Percentiles rank a stretch among this genome's conserved stretches.
These are phyloP conservation scores for Lipomyces spencermartinsiae DNA, from an alignment of 805 yeast genomes.

Conservation along the genomic window DNA sequence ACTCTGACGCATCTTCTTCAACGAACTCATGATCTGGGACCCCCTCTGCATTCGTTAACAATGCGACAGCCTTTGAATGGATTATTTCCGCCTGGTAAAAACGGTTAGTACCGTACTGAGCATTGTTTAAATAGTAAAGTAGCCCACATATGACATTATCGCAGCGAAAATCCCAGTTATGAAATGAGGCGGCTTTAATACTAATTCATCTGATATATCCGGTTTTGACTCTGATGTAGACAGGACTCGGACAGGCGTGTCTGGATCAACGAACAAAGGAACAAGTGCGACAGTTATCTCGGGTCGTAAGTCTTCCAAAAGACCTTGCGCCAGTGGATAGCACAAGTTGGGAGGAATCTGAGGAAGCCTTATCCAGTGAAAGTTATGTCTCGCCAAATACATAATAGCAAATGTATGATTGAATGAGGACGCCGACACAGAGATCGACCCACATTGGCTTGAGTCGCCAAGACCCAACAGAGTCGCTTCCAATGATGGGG, in stretches of 20 bases:
- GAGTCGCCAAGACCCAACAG: constrained; percentile 15
- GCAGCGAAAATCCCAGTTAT: constrained; percentile 65
- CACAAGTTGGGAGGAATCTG: constrained; percentile 21
- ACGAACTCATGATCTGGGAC: constrained; percentile 35
- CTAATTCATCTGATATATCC: constrained; percentile 1
- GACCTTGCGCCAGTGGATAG: constrained; percentile 27
- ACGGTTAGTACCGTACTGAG: neutral
- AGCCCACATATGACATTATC: constrained; percentile 44
- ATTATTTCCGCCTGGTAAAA: constrained; percentile 24
- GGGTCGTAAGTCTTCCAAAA: constrained; percentile 30
- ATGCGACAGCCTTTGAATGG: constrained; percentile 15
- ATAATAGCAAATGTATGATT: constrained; percentile 4
- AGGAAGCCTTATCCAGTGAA: constrained; percentile 33
- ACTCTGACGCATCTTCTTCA: constrained; percentile 30
- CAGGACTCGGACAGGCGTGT: constrained; percentile 23
- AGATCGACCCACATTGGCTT: constrained; percentile 23
- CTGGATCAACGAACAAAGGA: constrained; percentile 26
- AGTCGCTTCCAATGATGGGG: constrained; percentile 25
- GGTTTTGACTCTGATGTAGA: constrained; percentile 9
- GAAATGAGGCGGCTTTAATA: constrained; percentile 64
- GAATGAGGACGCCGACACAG: constrained; percentile 4
- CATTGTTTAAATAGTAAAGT: no score
- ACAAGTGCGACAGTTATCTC: constrained; percentile 16
- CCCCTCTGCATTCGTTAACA: constrained; percentile 35
- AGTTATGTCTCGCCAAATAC: neutral